Evolutionary conservation across 2,329 filamentous ascomycete genomes (phyloP).

Genomic region (Trichoderma afroharzianum): DNA sequence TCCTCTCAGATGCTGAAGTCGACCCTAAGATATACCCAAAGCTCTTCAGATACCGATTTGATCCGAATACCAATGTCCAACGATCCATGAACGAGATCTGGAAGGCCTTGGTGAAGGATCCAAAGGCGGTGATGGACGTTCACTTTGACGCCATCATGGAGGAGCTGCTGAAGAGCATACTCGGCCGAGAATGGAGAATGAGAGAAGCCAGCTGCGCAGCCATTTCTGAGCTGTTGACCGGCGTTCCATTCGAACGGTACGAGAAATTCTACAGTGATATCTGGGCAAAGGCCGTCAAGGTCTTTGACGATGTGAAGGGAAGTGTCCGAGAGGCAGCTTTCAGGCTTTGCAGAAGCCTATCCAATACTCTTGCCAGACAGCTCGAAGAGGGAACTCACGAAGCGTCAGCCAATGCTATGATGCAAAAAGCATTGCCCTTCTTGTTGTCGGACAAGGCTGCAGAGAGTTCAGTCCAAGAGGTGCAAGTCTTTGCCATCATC

Average conservation of each 20-base stretch:
- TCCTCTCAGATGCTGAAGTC: slow-evolving; percentile 80
- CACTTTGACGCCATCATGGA: slow-evolving; percentile 88
- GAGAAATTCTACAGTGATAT: slow-evolving; percentile 81
- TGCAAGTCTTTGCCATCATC: slow-evolving; percentile 75
- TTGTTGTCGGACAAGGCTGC: slow-evolving; percentile 83
- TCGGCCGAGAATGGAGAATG: slow-evolving; percentile 90
- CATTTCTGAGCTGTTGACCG: slow-evolving; percentile 82
- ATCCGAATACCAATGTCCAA: slow-evolving; percentile 90
- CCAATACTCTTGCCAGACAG: slow-evolving; percentile 79
- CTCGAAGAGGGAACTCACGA: slow-evolving; percentile 73
- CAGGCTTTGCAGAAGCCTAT: slow-evolving; percentile 77
- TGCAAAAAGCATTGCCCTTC: slow-evolving; percentile 85
- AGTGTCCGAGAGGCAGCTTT: slow-evolving; percentile 80
- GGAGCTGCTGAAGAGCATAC: slow-evolving; percentile 78
- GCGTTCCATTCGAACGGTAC: slow-evolving; percentile 71
- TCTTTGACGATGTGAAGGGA: slow-evolving; percentile 93
- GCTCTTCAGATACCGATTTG: slow-evolving; percentile 89
- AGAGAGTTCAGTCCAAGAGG: slow-evolving; percentile 83
- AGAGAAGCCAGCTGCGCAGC: slow-evolving; percentile 90
- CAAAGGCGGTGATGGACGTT: slow-evolving; percentile 67
- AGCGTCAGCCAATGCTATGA: slow-evolving; percentile 71
- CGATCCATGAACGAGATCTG: slow-evolving; percentile 97
- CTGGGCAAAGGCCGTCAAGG: slow-evolving; percentile 81
- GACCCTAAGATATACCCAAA: slow-evolving; percentile 96
- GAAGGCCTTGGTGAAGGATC: slow-evolving; percentile 91